Conservation (phyloP, 2,329 filamentous ascomycete genomes). For the Aureobasidium lini region DNA sequence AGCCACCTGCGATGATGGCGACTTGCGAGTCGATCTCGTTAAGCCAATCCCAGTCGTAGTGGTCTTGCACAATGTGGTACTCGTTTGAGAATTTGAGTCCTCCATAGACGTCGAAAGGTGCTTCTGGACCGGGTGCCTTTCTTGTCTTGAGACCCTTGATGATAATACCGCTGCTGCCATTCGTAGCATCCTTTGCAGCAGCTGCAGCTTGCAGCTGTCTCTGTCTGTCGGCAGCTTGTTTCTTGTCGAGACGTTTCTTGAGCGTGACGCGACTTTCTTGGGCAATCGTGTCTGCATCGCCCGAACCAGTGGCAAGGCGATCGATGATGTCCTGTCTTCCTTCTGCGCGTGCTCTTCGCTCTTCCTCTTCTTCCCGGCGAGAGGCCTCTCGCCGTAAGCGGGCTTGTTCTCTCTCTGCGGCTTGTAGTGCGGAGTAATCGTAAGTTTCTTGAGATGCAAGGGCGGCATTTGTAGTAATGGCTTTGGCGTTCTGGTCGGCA, state of each 20-base stretch:
- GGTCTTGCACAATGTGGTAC: slow-evolving; percentile 61
- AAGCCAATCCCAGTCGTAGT: slow-evolving; percentile 70
- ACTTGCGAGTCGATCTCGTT: slow-evolving; percentile 58
- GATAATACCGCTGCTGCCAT: slow-evolving; percentile 37
- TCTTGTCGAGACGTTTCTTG: slow-evolving; percentile 63
- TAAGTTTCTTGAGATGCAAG: slow-evolving; percentile 41
- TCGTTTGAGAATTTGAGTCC: slow-evolving; percentile 58
- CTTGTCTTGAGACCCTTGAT: slow-evolving; percentile 74
- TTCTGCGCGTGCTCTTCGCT: slow-evolving; percentile 55
- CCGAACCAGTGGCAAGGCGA: slow-evolving; percentile 56
- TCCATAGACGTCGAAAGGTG: slow-evolving; percentile 82
- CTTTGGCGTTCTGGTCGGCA: slow-evolving; percentile 60
- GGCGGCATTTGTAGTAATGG: slow-evolving; percentile 45
- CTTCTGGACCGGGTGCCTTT: slow-evolving; percentile 54
- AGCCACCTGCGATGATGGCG: slow-evolving; percentile 69
- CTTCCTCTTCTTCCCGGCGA: slow-evolving; percentile 61
- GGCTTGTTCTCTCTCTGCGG: slow-evolving; percentile 59
- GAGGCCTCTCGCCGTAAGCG: slow-evolving; percentile 56
- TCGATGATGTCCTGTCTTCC: slow-evolving; percentile 63
- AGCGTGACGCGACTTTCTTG: slow-evolving; percentile 55
- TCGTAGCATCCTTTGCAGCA: slow-evolving; percentile 24
- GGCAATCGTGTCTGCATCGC: slow-evolving; percentile 50
- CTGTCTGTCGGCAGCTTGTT: slow-evolving; percentile 38
- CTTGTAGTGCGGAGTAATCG: slow-evolving; percentile 39
- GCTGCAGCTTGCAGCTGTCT: slow-evolving; percentile 38